A percentile compares a stretch with the other conserved stretches of the same genome.
Conservation (phyloP, 176 grass and related monocot species). For the Phyllostachys edulis region DNA sequence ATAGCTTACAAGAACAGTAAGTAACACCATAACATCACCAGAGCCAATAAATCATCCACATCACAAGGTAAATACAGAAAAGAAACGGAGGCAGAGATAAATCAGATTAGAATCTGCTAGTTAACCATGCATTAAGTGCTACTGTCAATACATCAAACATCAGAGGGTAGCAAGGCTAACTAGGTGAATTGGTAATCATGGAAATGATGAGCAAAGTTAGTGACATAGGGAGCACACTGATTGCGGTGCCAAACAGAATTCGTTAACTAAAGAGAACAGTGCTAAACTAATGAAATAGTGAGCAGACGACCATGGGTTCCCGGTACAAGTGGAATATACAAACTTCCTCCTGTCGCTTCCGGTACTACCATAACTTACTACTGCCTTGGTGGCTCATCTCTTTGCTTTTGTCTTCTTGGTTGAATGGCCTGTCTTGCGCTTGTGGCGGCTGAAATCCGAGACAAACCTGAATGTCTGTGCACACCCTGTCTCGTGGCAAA, state of each 20-base stretch:
- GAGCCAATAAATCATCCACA: not conserved
- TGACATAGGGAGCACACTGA: not conserved
- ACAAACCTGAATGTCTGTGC: slow-evolving; percentile 90
- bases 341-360: not conserved
- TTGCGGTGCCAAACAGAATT: slow-evolving; percentile 20
- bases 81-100: not conserved
- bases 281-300: slow-evolving; percentile 24
- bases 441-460: slow-evolving; percentile 91
- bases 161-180: not conserved
- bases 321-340: slow-evolving; percentile 45
- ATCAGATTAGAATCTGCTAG: not conserved
- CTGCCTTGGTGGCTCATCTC: slow-evolving; percentile 26
- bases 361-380: not conserved
- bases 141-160: slow-evolving; percentile 15
- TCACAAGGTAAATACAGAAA: not conserved
- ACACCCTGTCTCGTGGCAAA: slow-evolving; percentile 70
- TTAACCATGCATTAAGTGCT: slow-evolving; percentile 24
- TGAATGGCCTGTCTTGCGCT: slow-evolving; percentile 79
- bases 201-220: slow-evolving; percentile 18
- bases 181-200: not conserved
- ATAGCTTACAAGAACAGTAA: not conserved
- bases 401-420: slow-evolving; percentile 46
- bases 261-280: not conserved
- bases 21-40: not conserved
- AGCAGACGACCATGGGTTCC: slow-evolving; percentile 13